A percentile compares a stretch with the other conserved stretches of the same genome.
Conservation (phyloP, 73 alveolate species). For the Tetrahymena thermophila region DNA sequence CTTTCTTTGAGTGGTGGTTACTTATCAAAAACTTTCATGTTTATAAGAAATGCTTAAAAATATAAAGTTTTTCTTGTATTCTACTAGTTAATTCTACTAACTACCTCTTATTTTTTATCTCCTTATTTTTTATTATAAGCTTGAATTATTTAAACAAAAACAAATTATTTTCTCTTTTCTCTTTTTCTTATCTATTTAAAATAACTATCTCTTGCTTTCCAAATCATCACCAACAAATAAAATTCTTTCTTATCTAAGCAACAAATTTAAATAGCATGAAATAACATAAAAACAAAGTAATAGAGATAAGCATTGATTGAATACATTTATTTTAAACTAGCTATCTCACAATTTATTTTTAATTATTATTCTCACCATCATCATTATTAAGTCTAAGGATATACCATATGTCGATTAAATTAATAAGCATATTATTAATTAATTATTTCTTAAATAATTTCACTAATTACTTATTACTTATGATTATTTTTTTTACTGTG, state of each 20-base stretch:
- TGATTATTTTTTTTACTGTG: too few species aligned
- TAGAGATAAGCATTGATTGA: not conserved
- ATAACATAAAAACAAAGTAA: too few species aligned
- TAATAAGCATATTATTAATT: too few species aligned
- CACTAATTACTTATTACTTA: too few species aligned
- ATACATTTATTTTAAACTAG: too few species aligned
- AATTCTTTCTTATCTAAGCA: not conserved
- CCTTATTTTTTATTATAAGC: not conserved
- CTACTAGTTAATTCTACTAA: not conserved
- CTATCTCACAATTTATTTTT: too few species aligned
- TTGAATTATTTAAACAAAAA: not conserved
- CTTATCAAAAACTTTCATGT: not conserved
- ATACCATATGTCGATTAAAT: too few species aligned
- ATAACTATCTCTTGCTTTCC: not conserved
- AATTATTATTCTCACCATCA: too few species aligned
- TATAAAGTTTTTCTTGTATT: not conserved
- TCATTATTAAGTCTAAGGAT: too few species aligned
- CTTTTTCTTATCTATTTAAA: not conserved
- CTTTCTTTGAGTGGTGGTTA: not conserved
- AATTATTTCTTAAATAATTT: too few species aligned
- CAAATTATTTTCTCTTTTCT: too few species aligned
- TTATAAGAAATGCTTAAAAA: not conserved
- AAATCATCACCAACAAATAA: not conserved
- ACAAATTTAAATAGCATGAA: not conserved
- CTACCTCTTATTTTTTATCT: not conserved